phyloP scores from a whole-genome alignment of 169 alveolate species.

The Plasmodium relictum region DNA sequence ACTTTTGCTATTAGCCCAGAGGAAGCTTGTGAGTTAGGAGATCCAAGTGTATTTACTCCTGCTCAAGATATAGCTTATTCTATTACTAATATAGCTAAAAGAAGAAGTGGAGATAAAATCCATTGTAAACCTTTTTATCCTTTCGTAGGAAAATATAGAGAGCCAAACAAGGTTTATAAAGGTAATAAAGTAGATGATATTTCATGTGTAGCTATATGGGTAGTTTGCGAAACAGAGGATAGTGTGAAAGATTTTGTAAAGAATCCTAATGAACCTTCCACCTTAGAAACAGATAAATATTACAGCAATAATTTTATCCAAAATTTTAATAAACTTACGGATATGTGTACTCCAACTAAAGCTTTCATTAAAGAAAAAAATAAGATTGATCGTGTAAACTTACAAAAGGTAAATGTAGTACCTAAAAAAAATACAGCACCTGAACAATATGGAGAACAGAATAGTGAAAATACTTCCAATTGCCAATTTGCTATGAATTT shows the following conservation, averaged over 20 bases:
- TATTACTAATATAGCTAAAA: constrained; percentile 77
- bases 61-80: constrained; percentile 80
- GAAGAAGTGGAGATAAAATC: constrained; percentile 78
- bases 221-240: constrained; percentile 78
- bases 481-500: constrained; percentile 21
- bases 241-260: constrained; percentile 50
- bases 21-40: constrained; percentile 80
- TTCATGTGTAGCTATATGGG: constrained; percentile 85
- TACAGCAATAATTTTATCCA: constrained; percentile 61
- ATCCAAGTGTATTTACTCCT: constrained; percentile 48
- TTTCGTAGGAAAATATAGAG: constrained; percentile 46
- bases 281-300: constrained; percentile 53
- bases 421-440: neutral
- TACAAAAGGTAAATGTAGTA: constrained; percentile 22
- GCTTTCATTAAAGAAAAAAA: constrained; percentile 58
- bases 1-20: constrained; percentile 85
- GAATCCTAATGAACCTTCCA: constrained; percentile 57
- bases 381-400: constrained; percentile 63
- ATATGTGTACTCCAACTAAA: constrained; percentile 70
- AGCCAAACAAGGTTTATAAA: constrained; percentile 40
- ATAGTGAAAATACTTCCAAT: constrained; percentile 4
- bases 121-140: constrained; percentile 66
- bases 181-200: constrained; percentile 83
- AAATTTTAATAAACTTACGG: constrained; percentile 61
- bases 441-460: neutral